Conservation (phyloP, 495 filamentous ascomycete species). For the Podospora comata region DNA sequence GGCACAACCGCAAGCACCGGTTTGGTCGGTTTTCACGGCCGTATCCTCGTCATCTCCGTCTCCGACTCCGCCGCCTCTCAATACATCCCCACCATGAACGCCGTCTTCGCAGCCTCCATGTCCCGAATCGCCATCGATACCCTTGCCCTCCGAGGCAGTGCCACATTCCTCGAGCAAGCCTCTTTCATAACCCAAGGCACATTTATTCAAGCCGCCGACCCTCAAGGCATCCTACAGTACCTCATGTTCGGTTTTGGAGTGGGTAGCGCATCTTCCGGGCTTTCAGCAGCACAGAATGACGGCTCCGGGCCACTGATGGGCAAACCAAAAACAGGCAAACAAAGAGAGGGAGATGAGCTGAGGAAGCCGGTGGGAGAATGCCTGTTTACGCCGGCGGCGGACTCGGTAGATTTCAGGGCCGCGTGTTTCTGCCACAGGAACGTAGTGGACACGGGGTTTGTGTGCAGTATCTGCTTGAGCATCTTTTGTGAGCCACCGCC, state of each 20-base stretch:
- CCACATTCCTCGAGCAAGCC: slow-evolving; percentile 92
- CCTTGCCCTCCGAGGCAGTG: slow-evolving; percentile 72
- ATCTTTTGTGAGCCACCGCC: slow-evolving; percentile 53
- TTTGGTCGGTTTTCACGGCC: slow-evolving; percentile 61
- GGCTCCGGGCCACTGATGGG: neutral
- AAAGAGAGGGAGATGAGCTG: slow-evolving; percentile 10
- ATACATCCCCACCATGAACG: slow-evolving; percentile 98
- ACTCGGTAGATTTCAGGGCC: slow-evolving; percentile 89
- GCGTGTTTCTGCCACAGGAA: slow-evolving; percentile 94
- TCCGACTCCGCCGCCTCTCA: slow-evolving; percentile 80
- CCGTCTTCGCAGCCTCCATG: slow-evolving; percentile 89
- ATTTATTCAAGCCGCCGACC: slow-evolving; percentile 67
- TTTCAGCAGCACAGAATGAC: slow-evolving; percentile 8
- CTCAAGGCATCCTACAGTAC: slow-evolving; percentile 74
- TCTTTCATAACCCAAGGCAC: slow-evolving; percentile 85
- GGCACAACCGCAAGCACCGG: slow-evolving; percentile 28
- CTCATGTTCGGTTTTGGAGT: slow-evolving; percentile 84
- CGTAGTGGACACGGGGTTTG: slow-evolving; percentile 88
- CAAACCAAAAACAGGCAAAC: slow-evolving; percentile 46
- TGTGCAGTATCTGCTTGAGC: slow-evolving; percentile 92
- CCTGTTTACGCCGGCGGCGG: slow-evolving; percentile 73
- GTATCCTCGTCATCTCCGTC: slow-evolving; percentile 80
- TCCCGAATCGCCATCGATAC: slow-evolving; percentile 86
- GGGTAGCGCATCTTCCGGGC: slow-evolving; percentile 36
- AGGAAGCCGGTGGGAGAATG: slow-evolving; percentile 26